Evolutionary conservation across 108 stramenopile genomes (phyloP).

Genomic region (Cyclotella baltica): DNA sequence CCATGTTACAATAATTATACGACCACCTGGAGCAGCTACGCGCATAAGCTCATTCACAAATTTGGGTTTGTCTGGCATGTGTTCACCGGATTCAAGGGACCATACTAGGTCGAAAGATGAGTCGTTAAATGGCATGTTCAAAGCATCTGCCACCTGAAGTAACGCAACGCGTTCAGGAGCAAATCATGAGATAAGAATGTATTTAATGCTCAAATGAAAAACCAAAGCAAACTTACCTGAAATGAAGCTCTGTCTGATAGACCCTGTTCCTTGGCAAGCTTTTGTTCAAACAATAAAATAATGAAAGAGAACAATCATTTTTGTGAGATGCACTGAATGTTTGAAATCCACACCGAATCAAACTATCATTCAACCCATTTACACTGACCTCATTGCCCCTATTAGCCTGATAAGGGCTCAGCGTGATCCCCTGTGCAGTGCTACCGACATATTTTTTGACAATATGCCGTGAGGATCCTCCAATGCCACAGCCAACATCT

Average conservation of each 20-base stretch:
- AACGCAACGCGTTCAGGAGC: background rate
- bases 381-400: slow-evolving; percentile 72
- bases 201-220: slow-evolving; percentile 2
- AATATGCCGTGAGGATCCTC: slow-evolving; percentile 92
- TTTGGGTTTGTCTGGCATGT: slow-evolving; percentile 96
- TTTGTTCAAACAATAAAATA: background rate
- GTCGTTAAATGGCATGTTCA: slow-evolving; percentile 89
- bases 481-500: slow-evolving; percentile 97
- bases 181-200: no score
- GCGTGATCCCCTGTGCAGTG: slow-evolving; percentile 85
- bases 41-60: slow-evolving; percentile 92
- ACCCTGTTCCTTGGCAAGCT: slow-evolving; percentile 81
- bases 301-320: background rate
- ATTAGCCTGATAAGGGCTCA: slow-evolving; percentile 92
- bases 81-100: slow-evolving; percentile 95
- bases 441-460: slow-evolving; percentile 72
- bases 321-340: background rate
- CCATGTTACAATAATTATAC: slow-evolving; percentile 96
- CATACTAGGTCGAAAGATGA: slow-evolving; percentile 94
- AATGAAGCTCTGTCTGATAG: slow-evolving; percentile 68
- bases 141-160: slow-evolving; percentile 90
- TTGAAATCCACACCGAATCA: background rate
- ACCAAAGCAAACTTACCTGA: slow-evolving; percentile 53
- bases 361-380: background rate
- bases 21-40: slow-evolving; percentile 79